A percentile compares a stretch with the other conserved stretches of the same genome.
phyloP scores from a whole-genome alignment of 306 rosid species.

The Notholithocarpus densiflorus region DNA sequence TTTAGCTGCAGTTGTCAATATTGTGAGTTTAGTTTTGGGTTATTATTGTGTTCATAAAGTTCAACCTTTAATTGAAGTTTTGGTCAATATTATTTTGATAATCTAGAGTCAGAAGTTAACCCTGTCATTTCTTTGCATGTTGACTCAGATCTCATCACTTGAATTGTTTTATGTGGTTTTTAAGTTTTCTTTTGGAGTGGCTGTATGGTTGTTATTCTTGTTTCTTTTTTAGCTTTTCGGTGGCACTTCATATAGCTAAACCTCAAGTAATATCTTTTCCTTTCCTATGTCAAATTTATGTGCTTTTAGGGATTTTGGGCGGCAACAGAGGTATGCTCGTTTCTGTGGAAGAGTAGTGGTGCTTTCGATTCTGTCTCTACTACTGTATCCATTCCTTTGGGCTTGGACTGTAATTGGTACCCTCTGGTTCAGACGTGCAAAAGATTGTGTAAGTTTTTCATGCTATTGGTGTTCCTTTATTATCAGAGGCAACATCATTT shows the following conservation, averaged over 20 bases:
- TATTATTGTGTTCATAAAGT: not conserved
- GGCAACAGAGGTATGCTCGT: slow-evolving; percentile 98
- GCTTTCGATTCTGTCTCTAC: slow-evolving; percentile 70
- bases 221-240: not conserved
- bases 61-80: not conserved
- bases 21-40: not conserved
- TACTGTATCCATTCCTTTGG: slow-evolving; percentile 96
- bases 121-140: not conserved
- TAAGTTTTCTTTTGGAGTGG: not conserved
- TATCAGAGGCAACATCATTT: slow-evolving; percentile 1
- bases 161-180: not conserved
- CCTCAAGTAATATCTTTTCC: not conserved
- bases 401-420: slow-evolving; percentile 94
- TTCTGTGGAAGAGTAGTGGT: slow-evolving; percentile 94
- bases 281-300: slow-evolving; percentile 4
- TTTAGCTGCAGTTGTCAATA: too few relatives aligned
- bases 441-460: slow-evolving; percentile 72
- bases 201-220: not conserved
- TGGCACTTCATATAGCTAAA: not conserved
- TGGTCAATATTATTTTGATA: not conserved
- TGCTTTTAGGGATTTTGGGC: slow-evolving; percentile 80
- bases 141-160: not conserved
- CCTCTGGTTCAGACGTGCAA: slow-evolving; percentile 76
- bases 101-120: not conserved
- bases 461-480: not conserved